Evolutionary conservation across 2,329 filamentous ascomycete genomes (phyloP).

Genomic region (Monosporascus sp.): DNA sequence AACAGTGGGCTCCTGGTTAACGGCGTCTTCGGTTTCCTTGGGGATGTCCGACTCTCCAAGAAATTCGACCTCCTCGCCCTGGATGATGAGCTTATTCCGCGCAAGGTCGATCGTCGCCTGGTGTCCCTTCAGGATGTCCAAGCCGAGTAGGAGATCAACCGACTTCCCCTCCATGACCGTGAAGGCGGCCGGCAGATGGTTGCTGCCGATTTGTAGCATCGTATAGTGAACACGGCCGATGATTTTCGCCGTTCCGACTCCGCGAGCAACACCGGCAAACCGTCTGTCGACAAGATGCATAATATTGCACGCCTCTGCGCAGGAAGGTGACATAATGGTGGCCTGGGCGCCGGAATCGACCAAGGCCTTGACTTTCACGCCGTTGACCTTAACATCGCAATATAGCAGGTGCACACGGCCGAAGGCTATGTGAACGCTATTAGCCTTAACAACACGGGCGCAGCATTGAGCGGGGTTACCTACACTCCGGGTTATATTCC

Average conservation of each 20-base stretch:
- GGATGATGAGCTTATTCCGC: conserved; percentile 80
- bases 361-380: conserved; percentile 85
- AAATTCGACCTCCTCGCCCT: conserved; percentile 83
- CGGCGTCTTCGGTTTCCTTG: conserved; percentile 68
- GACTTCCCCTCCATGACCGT: conserved; percentile 99
- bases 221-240: conserved; percentile 93
- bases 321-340: conserved; percentile 96
- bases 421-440: conserved; percentile 60
- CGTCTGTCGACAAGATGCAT: conserved; percentile 92
- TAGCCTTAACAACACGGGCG: conserved; percentile 8
- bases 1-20: conserved; percentile 75
- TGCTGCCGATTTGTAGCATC: conserved; percentile 84
- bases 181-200: conserved; percentile 89
- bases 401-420: conserved; percentile 95
- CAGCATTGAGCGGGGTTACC: conserved; percentile 20
- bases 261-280: conserved; percentile 85
- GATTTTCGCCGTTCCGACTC: conserved; percentile 91
- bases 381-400: conserved; percentile 91
- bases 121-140: conserved; percentile 96
- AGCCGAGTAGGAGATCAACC: conserved; percentile 84
- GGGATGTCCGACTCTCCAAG: conserved; percentile 91
- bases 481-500: conserved; percentile 96
- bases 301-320: conserved; percentile 87
- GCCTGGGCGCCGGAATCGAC: conserved; percentile 97
- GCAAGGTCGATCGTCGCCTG: conserved; percentile 87